phyloP scores from a whole-genome alignment of 2,329 filamentous ascomycete species.

The Kalmusia sp. region DNA sequence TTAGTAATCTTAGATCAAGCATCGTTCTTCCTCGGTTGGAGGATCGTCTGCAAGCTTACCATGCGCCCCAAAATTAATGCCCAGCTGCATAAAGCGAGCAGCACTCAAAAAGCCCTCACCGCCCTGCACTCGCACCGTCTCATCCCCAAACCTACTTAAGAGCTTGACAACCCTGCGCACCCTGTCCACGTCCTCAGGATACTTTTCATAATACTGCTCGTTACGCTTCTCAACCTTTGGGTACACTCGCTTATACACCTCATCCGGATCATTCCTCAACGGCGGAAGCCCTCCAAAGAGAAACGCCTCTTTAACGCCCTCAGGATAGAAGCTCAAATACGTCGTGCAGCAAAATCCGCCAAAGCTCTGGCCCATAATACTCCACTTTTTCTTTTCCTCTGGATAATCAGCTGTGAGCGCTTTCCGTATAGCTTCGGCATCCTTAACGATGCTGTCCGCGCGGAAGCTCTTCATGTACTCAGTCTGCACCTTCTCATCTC shows the following conservation, averaged over 20 bases:
- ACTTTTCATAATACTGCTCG: slow-evolving; percentile 81
- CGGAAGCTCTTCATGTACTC: slow-evolving; percentile 84
- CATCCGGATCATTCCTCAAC: slow-evolving; percentile 72
- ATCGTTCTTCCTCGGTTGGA: not conserved
- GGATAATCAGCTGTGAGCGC: slow-evolving; percentile 75
- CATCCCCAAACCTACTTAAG: slow-evolving; percentile 63
- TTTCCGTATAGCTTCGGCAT: slow-evolving; percentile 84
- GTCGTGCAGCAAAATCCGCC: slow-evolving; percentile 86
- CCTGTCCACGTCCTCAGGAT: slow-evolving; percentile 75
- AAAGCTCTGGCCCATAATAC: slow-evolving; percentile 88
- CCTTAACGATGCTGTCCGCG: slow-evolving; percentile 87
- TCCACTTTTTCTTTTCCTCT: slow-evolving; percentile 77
- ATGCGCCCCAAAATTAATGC: slow-evolving; percentile 79
- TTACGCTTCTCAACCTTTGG: slow-evolving; percentile 75
- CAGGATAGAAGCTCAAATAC: slow-evolving; percentile 81
- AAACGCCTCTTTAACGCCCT: slow-evolving; percentile 81
- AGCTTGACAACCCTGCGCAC: slow-evolving; percentile 72
- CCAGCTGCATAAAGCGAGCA: slow-evolving; percentile 76
- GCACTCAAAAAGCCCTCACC: slow-evolving; percentile 74
- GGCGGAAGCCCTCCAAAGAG: slow-evolving; percentile 85
- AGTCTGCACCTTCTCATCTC: slow-evolving; percentile 71
- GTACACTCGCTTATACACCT: slow-evolving; percentile 78
- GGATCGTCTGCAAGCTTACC: slow-evolving; percentile 49
- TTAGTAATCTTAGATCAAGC: not conserved
- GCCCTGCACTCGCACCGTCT: slow-evolving; percentile 71